Evolutionary conservation across 2,329 filamentous ascomycete species (phyloP), one percentile per base, ranked within the genome.

Genomic region (Colletotrichum sp.): DNA sequence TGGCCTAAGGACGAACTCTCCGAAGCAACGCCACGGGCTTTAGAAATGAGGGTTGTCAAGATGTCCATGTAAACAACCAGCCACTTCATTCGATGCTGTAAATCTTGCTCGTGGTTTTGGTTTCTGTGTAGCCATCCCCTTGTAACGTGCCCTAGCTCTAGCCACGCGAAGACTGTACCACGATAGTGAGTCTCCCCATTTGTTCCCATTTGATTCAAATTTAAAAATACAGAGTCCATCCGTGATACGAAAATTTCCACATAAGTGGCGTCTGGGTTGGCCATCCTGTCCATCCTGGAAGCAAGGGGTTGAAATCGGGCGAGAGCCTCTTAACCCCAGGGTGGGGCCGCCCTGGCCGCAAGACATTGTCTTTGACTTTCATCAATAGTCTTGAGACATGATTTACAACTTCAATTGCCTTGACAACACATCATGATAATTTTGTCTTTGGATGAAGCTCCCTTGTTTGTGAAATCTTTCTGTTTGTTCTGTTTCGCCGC

Each of bases 341-440:
- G 57, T n/a, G 27, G 27, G 31, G 21, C 57, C 18, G 29, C 9
- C 12, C 11, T 13, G 4, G 57, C 31, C 13, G 29, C 57, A 24
- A n/a, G 33, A 61, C 31, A 61, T 33, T 61, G 57, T 61, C 57
- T 61, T 34, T 34, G n/a, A 36, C 57, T 6, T 61, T 8, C 7
- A 34, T 61, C 57, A 34, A 61, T 61, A 61, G 31, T 61, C 33
- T 36, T 36, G 57, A 61, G 21, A 61, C 57, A 61, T 61, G 31
- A 36, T 61, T 61, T 61, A 34, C 2, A 61, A 8, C 18, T 33
- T 2, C 13, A 34, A 61, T 36, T 61, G 57, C 31, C 57, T 13
- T 36, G 31, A 21, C 31, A 61, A 36, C 18, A 33, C n/a, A 59
- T 59, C 57, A 11, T 3, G 18, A 3, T 5, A 6, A 9, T 57